Evolutionary conservation across 2,329 filamentous ascomycete genomes (phyloP).

Genomic region (Colletotrichum sp.): DNA sequence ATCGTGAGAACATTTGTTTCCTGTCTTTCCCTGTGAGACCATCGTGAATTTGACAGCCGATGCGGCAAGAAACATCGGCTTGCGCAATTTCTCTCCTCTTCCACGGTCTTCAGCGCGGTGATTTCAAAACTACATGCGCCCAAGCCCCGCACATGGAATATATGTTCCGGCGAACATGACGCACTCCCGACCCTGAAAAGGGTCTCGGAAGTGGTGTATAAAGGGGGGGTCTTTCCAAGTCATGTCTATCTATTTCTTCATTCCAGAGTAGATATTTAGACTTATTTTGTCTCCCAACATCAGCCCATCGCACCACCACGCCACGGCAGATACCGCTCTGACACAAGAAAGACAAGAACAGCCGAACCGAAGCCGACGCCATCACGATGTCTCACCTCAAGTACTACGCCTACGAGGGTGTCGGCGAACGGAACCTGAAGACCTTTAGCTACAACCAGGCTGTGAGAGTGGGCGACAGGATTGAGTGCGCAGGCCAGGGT

Average conservation of each 20-base stretch:
- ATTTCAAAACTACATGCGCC: not conserved
- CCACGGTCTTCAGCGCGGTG: not conserved
- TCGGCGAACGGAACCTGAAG: slow-evolving; percentile 33
- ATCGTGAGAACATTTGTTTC: not conserved
- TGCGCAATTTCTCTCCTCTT: not conserved
- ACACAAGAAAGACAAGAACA: not conserved
- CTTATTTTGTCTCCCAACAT: not conserved
- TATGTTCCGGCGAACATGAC: not conserved
- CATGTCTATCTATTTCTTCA: not conserved
- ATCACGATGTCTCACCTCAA: slow-evolving; percentile 32
- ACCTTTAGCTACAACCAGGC: slow-evolving; percentile 49
- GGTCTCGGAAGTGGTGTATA: not conserved
- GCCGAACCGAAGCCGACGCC: not conserved
- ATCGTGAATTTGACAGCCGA: not conserved
- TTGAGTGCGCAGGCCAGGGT: slow-evolving; percentile 54
- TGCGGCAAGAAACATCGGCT: not conserved
- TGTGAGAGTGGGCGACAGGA: slow-evolving; percentile 51
- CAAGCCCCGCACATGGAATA: not conserved
- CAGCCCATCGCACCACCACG: not conserved
- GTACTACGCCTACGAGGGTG: slow-evolving; percentile 37
- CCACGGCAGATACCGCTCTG: not conserved
- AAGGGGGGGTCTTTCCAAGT: not conserved
- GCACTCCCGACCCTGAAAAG: not conserved
- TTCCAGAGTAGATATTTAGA: not conserved
- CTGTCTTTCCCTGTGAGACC: not conserved